Evolutionary conservation across 2,329 filamentous ascomycete genomes (phyloP).

Genomic region (Rosellinia necatrix): DNA sequence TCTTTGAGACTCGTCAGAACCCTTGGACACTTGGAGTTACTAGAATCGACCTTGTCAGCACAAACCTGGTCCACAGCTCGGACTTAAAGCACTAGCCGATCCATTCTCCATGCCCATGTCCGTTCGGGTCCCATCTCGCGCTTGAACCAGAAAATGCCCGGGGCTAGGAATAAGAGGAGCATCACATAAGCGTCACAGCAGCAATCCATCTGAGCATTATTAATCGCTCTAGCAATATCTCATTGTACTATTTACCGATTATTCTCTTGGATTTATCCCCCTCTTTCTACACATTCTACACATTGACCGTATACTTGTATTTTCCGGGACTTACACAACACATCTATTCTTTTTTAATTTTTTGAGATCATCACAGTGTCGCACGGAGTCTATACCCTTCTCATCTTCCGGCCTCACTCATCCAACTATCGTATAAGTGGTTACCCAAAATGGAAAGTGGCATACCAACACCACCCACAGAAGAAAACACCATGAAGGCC

Average conservation of each 20-base stretch:
- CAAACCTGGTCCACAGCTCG: constrained; percentile 33
- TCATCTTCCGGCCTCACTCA: constrained; percentile 2
- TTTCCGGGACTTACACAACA: constrained; percentile 4
- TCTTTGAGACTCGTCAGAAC: constrained; percentile 30
- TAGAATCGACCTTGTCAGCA: constrained; percentile 38
- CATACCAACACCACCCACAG: constrained; percentile 58
- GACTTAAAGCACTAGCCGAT: constrained; percentile 41
- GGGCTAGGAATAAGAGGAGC: constrained; percentile 36
- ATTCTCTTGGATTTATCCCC: constrained; percentile 26
- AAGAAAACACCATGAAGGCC: constrained; percentile 39
- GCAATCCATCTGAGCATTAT: constrained; percentile 40
- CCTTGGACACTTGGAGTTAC: constrained; percentile 33
- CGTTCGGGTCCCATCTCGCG: constrained; percentile 34
- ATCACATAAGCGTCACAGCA: constrained; percentile 43
- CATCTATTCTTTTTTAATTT: too few species aligned
- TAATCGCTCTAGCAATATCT: constrained; percentile 39
- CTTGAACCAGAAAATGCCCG: constrained; percentile 37
- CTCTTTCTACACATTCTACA: constrained; percentile 3
- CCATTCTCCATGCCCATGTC: constrained; percentile 35
- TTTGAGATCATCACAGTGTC: constrained; percentile 7
- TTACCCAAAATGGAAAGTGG: constrained; percentile 53
- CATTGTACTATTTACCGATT: constrained; percentile 31
- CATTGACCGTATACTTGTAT: constrained; percentile 11
- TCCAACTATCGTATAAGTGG: constrained; percentile 28
- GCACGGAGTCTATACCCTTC: neutral